A percentile compares a stretch with the other conserved stretches of the same genome.
These are phyloP conservation scores for Coemansia sp. DNA, from an alignment of 192 early-diverging fungal genomes.

Conservation along the genomic window DNA sequence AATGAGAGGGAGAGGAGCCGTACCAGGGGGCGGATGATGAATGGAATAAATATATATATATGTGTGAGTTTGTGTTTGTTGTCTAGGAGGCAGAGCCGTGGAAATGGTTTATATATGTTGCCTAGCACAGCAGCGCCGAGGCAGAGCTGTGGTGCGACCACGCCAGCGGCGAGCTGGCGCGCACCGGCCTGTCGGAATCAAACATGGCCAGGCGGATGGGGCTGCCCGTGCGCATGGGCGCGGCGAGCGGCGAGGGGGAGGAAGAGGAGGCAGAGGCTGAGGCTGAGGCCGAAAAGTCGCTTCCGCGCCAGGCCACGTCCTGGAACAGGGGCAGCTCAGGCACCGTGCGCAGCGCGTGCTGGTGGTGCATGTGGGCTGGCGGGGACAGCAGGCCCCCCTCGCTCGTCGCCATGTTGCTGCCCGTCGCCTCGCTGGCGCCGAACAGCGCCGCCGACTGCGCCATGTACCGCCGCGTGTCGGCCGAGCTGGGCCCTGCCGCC, in stretches of 20 bases:
- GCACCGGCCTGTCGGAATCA: constrained; percentile 35
- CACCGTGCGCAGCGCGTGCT: constrained; percentile 3
- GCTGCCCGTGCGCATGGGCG: constrained; percentile 41
- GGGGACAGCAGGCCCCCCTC: constrained; percentile 9
- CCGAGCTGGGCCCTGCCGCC: constrained; percentile 16
- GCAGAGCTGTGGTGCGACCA: constrained; percentile 37
- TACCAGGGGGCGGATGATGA: no score
- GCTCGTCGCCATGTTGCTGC: constrained; percentile 6
- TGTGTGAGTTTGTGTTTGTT: not conserved
- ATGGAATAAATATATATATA: not conserved
- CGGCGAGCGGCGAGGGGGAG: constrained; percentile 4
- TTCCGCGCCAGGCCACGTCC: constrained; percentile 48
- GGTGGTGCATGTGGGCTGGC: constrained; percentile 13
- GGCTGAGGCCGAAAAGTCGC: constrained; percentile 8
- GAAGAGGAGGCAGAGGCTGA: constrained; percentile 1
- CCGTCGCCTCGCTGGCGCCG: not conserved
- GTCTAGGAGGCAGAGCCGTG: not conserved
- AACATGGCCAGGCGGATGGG: constrained; percentile 34
- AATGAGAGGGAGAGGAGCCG: no score
- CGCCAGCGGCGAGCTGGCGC: constrained; percentile 44
- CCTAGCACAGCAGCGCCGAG: constrained; percentile 34
- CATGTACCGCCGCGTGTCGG: constrained; percentile 54
- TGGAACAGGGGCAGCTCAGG: constrained; percentile 46
- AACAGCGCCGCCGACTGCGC: constrained; percentile 51
- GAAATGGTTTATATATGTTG: constrained; percentile 5